Percentiles rank a stretch among this genome's conserved stretches.
Conservation (phyloP, 352 stramenopile genomes). For the Phytophthora macrochlamydospora region DNA sequence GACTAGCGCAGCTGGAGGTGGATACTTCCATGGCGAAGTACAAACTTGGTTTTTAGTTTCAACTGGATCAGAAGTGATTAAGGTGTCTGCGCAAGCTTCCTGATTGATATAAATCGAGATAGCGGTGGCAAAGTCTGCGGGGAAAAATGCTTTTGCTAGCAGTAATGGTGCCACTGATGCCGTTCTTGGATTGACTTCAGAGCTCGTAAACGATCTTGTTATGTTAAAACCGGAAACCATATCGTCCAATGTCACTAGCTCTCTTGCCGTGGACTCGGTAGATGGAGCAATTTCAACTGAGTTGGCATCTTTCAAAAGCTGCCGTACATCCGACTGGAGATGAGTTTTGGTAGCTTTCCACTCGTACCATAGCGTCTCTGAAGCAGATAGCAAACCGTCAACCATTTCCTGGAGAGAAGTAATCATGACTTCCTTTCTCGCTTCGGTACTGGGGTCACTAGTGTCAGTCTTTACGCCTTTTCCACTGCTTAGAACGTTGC, state of each 20-base stretch:
- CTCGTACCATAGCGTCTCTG: slow-evolving; percentile 51
- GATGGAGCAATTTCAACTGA: slow-evolving; percentile 10
- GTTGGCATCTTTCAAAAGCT: slow-evolving; percentile 17
- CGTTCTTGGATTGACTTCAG: background rate
- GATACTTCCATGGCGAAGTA: background rate
- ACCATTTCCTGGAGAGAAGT: slow-evolving; percentile 10
- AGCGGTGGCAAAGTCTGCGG: slow-evolving; percentile 27
- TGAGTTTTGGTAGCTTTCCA: slow-evolving; percentile 44
- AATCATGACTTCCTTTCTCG: slow-evolving; percentile 13
- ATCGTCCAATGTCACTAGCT: slow-evolving; percentile 13
- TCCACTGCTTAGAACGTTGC: background rate
- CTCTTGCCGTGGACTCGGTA: background rate
- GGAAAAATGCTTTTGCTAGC: slow-evolving; percentile 48
- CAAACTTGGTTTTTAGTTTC: no score
- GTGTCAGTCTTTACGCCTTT: background rate
- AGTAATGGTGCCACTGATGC: slow-evolving; percentile 22
- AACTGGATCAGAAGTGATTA: background rate
- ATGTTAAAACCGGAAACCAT: background rate
- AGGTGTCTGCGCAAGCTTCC: background rate
- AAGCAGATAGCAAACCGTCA: slow-evolving; percentile 15
- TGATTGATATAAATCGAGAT: slow-evolving; percentile 7
- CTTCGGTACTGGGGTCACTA: background rate
- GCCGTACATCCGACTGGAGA: slow-evolving; percentile 22
- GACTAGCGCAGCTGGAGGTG: slow-evolving; percentile 15
- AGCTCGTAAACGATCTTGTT: background rate